Evolutionary conservation across 208 protist genomes (phyloP).

Genomic region (Leptomonas seymouri): DNA sequence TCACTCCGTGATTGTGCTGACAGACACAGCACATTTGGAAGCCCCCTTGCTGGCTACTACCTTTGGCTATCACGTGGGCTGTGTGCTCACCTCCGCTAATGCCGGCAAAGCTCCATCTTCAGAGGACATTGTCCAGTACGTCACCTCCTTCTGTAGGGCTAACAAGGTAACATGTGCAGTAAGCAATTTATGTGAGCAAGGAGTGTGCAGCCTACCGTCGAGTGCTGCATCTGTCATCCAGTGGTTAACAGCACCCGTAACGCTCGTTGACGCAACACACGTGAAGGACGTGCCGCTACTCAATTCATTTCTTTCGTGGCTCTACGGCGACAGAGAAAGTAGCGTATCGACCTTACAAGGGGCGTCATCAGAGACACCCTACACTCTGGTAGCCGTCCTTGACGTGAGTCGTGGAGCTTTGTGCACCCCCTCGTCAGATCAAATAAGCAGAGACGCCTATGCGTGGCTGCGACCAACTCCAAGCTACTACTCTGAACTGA

Average conservation of each 20-base stretch:
- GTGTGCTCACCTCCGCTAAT: slow-evolving; percentile 14
- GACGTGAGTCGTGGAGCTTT: slow-evolving; percentile 6
- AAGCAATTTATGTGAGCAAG: background rate
- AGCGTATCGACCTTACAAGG: slow-evolving; percentile 1
- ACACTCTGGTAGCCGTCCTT: slow-evolving; percentile 29
- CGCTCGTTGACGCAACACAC: slow-evolving; percentile 7
- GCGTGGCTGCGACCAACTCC: slow-evolving; percentile 47
- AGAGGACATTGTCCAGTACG: background rate
- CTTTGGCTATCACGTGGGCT: slow-evolving; percentile 26
- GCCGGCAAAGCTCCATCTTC: background rate
- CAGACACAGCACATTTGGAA: background rate
- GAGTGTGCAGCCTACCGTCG: background rate
- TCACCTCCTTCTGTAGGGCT: slow-evolving; percentile 1
- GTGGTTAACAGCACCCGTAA: background rate
- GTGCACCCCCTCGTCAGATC: slow-evolving; percentile 8
- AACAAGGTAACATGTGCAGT: slow-evolving; percentile 2
- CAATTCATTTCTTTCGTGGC: slow-evolving; percentile 10
- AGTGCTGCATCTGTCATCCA: background rate
- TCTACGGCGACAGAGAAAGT: background rate
- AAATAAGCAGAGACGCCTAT: slow-evolving; percentile 8
- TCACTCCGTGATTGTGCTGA: slow-evolving; percentile 38
- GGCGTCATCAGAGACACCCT: background rate
- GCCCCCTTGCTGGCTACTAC: background rate
- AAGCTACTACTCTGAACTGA: slow-evolving; percentile 40
- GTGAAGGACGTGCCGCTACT: background rate